Evolutionary conservation across 352 stramenopile genomes (phyloP).

Genomic region (Globisporangium nagaii): DNA sequence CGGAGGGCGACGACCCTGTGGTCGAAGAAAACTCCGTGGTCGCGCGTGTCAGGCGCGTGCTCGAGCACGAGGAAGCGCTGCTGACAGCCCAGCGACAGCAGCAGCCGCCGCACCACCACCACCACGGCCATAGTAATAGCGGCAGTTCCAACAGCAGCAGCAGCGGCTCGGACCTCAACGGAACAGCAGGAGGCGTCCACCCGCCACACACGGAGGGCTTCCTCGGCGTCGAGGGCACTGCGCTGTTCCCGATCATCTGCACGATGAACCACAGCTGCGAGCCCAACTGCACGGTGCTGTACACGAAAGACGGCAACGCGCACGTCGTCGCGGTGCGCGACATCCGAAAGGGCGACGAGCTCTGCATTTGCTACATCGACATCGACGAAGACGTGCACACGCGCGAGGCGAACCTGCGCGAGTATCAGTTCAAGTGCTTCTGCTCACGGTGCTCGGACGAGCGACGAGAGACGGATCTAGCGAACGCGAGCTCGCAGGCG

Average conservation of each 20-base stretch:
- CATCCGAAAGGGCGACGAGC: conserved; percentile 85
- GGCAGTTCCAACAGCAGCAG: not conserved
- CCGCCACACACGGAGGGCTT: conserved; percentile 66
- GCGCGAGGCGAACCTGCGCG: conserved; percentile 61
- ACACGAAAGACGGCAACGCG: conserved; percentile 77
- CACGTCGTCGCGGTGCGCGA: conserved; percentile 73
- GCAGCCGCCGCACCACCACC: conserved; percentile 55
- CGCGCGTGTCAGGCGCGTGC: conserved; percentile 31
- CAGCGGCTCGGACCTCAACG: not conserved
- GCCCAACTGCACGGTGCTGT: conserved; percentile 90
- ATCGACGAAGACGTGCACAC: conserved; percentile 62
- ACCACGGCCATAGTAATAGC: too few species aligned
- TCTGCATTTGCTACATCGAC: conserved; percentile 95
- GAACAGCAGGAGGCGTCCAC: not conserved
- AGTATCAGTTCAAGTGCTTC: conserved; percentile 80
- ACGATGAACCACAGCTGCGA: conserved; percentile 98
- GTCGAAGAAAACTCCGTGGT: conserved; percentile 26
- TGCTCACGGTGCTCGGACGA: conserved; percentile 56
- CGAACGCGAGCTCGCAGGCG: not conserved
- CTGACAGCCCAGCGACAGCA: conserved; percentile 7
- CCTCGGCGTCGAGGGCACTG: conserved; percentile 92
- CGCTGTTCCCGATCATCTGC: conserved; percentile 90
- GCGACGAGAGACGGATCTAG: conserved; percentile 19
- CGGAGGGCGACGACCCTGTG: conserved; percentile 20
- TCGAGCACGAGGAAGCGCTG: conserved; percentile 35